Percentiles rank a stretch among this genome's conserved stretches.
phyloP scores from a whole-genome alignment of 192 early-diverging fungal species.

The Obelidium mucronatum region DNA sequence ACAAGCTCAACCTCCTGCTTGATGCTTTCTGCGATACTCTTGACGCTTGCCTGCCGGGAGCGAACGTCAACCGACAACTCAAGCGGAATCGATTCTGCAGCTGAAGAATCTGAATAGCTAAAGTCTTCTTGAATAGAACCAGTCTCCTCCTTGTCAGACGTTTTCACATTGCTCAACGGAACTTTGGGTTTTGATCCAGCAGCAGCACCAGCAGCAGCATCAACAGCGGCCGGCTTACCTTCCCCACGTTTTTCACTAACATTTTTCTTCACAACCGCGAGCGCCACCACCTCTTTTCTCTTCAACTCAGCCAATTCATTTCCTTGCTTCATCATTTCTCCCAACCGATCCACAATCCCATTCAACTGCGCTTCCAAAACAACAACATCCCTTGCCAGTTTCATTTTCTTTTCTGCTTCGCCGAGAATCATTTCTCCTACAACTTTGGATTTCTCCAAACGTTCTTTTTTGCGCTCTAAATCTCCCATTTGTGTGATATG shows the following conservation, averaged over 20 bases:
- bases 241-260: no score
- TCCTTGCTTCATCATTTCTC: constrained; percentile 1
- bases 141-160: background rate
- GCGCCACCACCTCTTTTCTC: background rate
- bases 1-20: constrained; percentile 2
- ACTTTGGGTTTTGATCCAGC: background rate
- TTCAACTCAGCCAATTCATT: background rate
- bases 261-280: background rate
- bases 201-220: background rate
- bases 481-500: background rate
- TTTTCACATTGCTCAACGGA: background rate
- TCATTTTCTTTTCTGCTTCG: background rate
- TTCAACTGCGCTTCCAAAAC: background rate
- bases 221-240: background rate
- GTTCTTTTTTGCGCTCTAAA: constrained; percentile 16
- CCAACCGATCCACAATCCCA: constrained; percentile 6
- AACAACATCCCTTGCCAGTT: constrained; percentile 4
- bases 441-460: constrained; percentile 2
- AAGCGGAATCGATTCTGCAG: constrained; percentile 9
- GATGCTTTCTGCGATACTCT: constrained; percentile 28
- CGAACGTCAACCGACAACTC: background rate
- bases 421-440: constrained; percentile 14
- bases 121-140: background rate
- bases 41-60: background rate
- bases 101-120: background rate